Evolutionary conservation across 2,329 filamentous ascomycete genomes (phyloP), one percentile per base, ranked within the genome.

Genomic region (Pseudocercospora pini-densiflorae): DNA sequence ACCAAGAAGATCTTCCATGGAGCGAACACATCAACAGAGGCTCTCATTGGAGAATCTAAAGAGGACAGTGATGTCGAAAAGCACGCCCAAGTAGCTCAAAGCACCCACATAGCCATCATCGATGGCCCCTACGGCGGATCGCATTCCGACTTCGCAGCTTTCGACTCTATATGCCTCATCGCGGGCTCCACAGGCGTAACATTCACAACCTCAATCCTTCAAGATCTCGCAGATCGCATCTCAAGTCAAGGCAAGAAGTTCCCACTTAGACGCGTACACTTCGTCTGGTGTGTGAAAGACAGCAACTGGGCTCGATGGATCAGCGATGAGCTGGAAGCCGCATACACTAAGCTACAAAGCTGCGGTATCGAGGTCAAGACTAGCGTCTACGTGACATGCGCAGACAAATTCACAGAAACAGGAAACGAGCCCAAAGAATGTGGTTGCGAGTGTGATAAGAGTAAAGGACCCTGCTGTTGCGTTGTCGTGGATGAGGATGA

Each of bases 141-240:
- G 1, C 70, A 71, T 21, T 68, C 69, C 8, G 68, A 72, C 59
- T 69, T 75, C 33, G 70, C 72, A 12, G 71, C 70, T 5, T 76
- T 75, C 62, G 73, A 76, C 53, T 73, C 70, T 0, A 62, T 74
- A 19, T 70, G 69, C 23, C 66, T 76, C 23, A 53, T 76, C 29
- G 69, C 74, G 2, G 74, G 72, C 10, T 72, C 71, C 4, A 76
- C 72, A 10, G 73, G 74, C 12, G 66, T 74, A n/a, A 75, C 74
- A 3, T 76, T 74, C 65, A 74, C 69, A 1, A 54, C 71, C 3
- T 63, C 74, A 7, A 47, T 74, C 31, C 68, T 76, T 2, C 72
- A 71, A 47, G 68, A 73, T 47, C 57, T 75, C 21, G 73, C 74
- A 12, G 71, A 73, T 19, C 68, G 73, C 7, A 67, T 68, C 3